These are phyloP conservation scores for Nemania sp. DNA, from an alignment of 2,329 filamentous ascomycete species.

Conservation along the genomic window DNA sequence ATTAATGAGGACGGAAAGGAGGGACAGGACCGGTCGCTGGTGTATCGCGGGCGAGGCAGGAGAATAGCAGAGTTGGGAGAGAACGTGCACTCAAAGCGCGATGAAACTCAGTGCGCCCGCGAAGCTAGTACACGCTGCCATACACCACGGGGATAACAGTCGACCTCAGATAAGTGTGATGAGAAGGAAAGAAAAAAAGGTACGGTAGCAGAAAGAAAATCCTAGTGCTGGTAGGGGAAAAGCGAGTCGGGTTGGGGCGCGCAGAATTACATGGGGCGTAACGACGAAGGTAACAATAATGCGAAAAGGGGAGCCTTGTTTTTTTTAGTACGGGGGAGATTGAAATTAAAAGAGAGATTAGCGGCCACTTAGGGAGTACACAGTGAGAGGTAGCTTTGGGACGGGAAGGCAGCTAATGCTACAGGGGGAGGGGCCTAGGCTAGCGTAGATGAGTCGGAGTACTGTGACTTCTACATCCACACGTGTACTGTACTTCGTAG, in stretches of 20 bases:
- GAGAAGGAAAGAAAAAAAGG: conserved; percentile 16
- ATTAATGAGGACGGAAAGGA: conserved; percentile 25
- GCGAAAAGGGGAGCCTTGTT: conserved; percentile 41
- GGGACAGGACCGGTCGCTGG: conserved; percentile 26
- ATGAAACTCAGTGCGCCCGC: conserved; percentile 29
- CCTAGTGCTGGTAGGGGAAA: conserved; percentile 29
- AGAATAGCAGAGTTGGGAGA: conserved; percentile 28
- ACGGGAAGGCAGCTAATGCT: conserved; percentile 25
- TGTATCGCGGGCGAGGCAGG: conserved; percentile 30
- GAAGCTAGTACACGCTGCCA: conserved; percentile 27
- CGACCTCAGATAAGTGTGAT: conserved; percentile 25
- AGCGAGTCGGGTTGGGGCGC: conserved; percentile 25
- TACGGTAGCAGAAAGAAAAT: conserved; percentile 21
- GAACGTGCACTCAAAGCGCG: conserved; percentile 19
- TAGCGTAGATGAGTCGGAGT: background rate
- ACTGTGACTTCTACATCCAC: background rate
- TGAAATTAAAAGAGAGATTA: conserved; percentile 37
- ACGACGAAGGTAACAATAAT: conserved; percentile 37
- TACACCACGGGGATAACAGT: conserved; percentile 21
- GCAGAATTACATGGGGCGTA: conserved; percentile 27
- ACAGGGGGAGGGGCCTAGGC: background rate
- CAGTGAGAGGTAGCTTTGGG: conserved; percentile 14
- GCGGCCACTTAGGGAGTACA: conserved; percentile 31
- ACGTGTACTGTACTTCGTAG: no score
- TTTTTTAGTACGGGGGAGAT: conserved; percentile 34